Base-by-base conservation (phyloP, 129 eudicot genomes). In the Arctium lappa region DNA sequence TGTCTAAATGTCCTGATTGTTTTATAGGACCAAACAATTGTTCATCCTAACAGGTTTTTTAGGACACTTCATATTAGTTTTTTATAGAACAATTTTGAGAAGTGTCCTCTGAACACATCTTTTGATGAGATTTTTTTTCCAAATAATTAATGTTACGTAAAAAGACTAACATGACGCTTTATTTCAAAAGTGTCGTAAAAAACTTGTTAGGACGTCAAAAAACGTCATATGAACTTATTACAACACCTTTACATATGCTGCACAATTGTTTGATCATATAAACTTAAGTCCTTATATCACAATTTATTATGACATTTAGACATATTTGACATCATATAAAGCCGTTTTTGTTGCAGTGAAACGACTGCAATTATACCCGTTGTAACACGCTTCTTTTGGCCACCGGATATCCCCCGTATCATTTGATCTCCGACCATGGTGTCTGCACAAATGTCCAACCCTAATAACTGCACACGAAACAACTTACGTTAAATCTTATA, bases 371-470 rank as follows among this genome's bases (percentile, higher is more conserved):
- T 46, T 60, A 79, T 79, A 87, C 92, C 98, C 5, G 98, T 90
- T 76, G 94, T 90, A 46, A 90, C 88, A 40, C 93, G 93, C 88
- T 88, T 90, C 79, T 83, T 83, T 79, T 90, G 93, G 80, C 93
- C 93, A 32, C 94, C 94, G 18, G 94, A 91, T 65, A 91, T 91
- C 22, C 94, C 94, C 70, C 94, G 72, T 33, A 91, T 44, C 92
- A 91, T 91, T 72, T 87, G 87, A 83, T 91, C 89, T 36, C 94
- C 94, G 27, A 91, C 94, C 89, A 91, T 44, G 48, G 92, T 91
- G 83, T 91, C 94, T 8, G 94, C 94, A 91, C 94, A 91, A 8
- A 91, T 68, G 37, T 91, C 94, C 27, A 91, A 79, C 70, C 94
- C 94, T 68, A 91, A 81, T 77, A 91, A 65, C 94, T 91, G 85